Evolutionary conservation across 164 flowering plant genomes (phyloP).

Genomic region (Aristolochia fimbriata): DNA sequence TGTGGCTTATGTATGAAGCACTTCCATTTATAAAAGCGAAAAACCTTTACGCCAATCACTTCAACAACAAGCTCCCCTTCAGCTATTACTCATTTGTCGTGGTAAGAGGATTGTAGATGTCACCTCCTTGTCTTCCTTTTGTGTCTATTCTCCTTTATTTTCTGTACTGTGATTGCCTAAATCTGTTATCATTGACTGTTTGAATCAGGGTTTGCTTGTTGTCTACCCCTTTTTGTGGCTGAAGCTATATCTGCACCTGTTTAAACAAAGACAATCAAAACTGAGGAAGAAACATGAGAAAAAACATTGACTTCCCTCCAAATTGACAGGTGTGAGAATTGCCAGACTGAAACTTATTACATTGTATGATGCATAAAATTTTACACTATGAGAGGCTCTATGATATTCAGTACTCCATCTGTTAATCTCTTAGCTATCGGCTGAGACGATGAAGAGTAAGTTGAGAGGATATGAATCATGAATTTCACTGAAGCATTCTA

Average conservation of each 20-base stretch:
- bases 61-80: slow-evolving; percentile 41
- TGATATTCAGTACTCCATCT: too few species aligned
- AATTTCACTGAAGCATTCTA: too few species aligned
- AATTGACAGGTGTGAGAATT: too few species aligned
- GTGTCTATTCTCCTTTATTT: too few species aligned
- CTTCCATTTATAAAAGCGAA: slow-evolving; percentile 62
- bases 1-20: slow-evolving; percentile 81
- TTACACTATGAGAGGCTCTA: too few species aligned
- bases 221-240: slow-evolving; percentile 70
- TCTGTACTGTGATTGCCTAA: background rate
- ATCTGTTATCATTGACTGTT: background rate
- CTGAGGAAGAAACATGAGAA: slow-evolving; percentile 33
- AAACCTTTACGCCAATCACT: slow-evolving; percentile 46
- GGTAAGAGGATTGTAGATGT: slow-evolving; percentile 27
- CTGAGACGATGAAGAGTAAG: too few species aligned
- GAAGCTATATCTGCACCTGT: slow-evolving; percentile 70
- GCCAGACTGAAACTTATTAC: too few species aligned
- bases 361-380: too few species aligned
- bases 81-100: slow-evolving; percentile 52
- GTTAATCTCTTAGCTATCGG: too few species aligned
- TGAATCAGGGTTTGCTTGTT: slow-evolving; percentile 51
- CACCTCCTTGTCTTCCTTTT: background rate
- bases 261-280: slow-evolving; percentile 67
- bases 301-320: slow-evolving; percentile 18
- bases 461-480: too few species aligned